Percentiles rank a stretch among this genome's conserved stretches.
Evolutionary conservation across 352 stramenopile genomes (phyloP).

Genomic region (Globisporangium sylvaticum): DNA sequence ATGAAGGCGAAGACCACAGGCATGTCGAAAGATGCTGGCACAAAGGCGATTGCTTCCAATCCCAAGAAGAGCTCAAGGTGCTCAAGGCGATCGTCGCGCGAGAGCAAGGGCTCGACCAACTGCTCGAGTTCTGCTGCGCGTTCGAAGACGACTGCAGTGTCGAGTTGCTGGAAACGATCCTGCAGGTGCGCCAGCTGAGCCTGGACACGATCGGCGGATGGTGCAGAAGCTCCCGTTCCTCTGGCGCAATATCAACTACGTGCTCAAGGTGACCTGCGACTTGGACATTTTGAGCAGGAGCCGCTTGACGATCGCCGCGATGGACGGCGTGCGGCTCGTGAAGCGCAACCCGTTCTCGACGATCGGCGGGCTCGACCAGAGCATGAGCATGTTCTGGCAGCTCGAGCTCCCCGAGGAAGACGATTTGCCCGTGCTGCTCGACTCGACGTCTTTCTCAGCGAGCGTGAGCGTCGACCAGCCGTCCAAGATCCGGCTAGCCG

Average conservation of each 20-base stretch:
- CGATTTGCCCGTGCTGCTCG: conserved; percentile 51
- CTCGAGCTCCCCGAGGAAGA: conserved; percentile 50
- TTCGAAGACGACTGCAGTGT: conserved; percentile 43
- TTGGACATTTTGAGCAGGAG: conserved; percentile 76
- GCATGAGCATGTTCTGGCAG: conserved; percentile 50
- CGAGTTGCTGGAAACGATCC: conserved; percentile 45
- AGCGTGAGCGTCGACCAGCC: conserved; percentile 34
- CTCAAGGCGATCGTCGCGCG: conserved; percentile 57
- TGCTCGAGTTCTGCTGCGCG: conserved; percentile 41
- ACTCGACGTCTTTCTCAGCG: conserved; percentile 41
- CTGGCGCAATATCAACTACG: conserved; percentile 64
- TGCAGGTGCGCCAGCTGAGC: conserved; percentile 43
- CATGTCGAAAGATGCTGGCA: not conserved
- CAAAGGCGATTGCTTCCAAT: conserved; percentile 44
- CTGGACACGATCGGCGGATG: conserved; percentile 55
- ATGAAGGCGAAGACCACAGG: not conserved
- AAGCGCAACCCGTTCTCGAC: conserved; percentile 73
- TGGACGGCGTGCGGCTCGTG: conserved; percentile 51
- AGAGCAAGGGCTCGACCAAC: conserved; percentile 48
- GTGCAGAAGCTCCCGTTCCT: conserved; percentile 51
- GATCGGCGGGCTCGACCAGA: conserved; percentile 61
- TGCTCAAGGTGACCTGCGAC: conserved; percentile 63
- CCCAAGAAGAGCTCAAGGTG: conserved; percentile 61
- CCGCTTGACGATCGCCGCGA: conserved; percentile 37
- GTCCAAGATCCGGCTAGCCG: conserved; percentile 47